Evolutionary conservation across 257 asterid species (phyloP), one percentile per base, ranked within the genome.

Genomic region (Anisodus acutangulus): DNA sequence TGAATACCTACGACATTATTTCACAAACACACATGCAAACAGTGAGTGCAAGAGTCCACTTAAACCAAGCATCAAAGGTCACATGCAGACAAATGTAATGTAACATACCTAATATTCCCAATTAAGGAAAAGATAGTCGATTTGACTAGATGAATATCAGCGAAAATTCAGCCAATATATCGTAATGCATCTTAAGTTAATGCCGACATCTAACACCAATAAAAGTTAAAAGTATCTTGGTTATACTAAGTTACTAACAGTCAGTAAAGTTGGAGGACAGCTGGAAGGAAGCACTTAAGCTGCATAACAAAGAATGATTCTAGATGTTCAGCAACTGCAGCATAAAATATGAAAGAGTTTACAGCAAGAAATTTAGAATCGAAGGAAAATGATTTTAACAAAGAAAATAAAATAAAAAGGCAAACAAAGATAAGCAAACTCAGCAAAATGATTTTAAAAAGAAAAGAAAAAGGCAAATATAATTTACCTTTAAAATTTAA

Each of bases 131-230:
- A 15, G 26, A 26, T 12, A 3, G 49, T 26, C 22, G 13, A 78
- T 53, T 45, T 78, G 82, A 78, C 82, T 78, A 26, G 31, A 78
- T 78, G 8, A 13, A 78, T 78, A 74, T 69, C 78, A 69, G 54
- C 15, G 15, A 69, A 69, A 37, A 16, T 7, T 69, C n/a, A 6
- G 62, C 22, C 10, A 51, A 37, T 22, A 51, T 72, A 49, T 74
- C 45, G 39, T 51, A 6, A 12, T 51, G 45, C 45, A 74, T 11
- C 45, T 74, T 3, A 7, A 74, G 62, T 31, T 12, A 51, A 74
- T 22, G 62, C 62, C 11, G 81, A 74, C 19, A 74, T 51, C 81
- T 49, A 49, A 4, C 81, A 74, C 81, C 22, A 12, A 49, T 49
- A 12, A 74, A 49, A 74, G 81, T 0, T 39, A 22, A 74, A 74